These are phyloP conservation scores for Kodamaea restingae DNA, from an alignment of 805 yeast genomes.

Conservation along the genomic window DNA sequence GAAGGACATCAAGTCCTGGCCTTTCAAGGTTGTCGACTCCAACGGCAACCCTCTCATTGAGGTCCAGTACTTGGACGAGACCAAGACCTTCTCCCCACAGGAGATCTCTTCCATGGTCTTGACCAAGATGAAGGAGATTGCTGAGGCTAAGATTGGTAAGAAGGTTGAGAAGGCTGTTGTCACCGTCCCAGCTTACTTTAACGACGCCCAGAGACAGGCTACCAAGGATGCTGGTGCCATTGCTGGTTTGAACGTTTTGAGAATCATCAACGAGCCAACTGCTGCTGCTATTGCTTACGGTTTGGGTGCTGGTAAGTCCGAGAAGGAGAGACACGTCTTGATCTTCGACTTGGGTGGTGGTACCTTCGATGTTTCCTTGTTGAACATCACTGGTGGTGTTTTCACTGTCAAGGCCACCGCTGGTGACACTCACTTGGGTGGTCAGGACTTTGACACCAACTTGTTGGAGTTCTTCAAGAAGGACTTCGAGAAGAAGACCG, in stretches of 20 bases:
- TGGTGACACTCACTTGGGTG: constrained; percentile 52
- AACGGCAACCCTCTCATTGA: constrained; percentile 46
- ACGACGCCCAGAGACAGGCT: constrained; percentile 50
- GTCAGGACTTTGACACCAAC: constrained; percentile 51
- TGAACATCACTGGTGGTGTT: constrained; percentile 92
- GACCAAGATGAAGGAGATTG: constrained; percentile 60
- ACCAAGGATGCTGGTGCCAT: constrained; percentile 52
- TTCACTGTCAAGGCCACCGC: constrained; percentile 92
- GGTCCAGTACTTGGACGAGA: constrained; percentile 46
- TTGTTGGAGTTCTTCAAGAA: constrained; percentile 45
- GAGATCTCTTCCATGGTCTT: constrained; percentile 48
- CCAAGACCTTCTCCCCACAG: constrained; percentile 46
- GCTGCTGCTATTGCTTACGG: constrained; percentile 98
- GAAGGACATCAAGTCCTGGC: constrained; percentile 49
- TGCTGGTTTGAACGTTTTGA: constrained; percentile 47
- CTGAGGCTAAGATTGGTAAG: constrained; percentile 85
- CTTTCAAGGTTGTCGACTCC: constrained; percentile 43
- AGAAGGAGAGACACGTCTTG: constrained; percentile 63
- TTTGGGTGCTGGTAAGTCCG: constrained; percentile 62
- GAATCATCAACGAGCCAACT: constrained; percentile 57
- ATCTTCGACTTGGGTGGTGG: constrained; percentile 98
- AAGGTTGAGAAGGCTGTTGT: constrained; percentile 56
- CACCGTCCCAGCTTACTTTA: constrained; percentile 49
- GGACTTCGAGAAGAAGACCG: constrained; percentile 46
- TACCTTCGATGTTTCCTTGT: constrained; percentile 92